Percentiles rank a stretch among this genome's conserved stretches.
Evolutionary conservation across 768 basidiomycete species (phyloP).

Genomic region (Hebeloma cylindrosporum): DNA sequence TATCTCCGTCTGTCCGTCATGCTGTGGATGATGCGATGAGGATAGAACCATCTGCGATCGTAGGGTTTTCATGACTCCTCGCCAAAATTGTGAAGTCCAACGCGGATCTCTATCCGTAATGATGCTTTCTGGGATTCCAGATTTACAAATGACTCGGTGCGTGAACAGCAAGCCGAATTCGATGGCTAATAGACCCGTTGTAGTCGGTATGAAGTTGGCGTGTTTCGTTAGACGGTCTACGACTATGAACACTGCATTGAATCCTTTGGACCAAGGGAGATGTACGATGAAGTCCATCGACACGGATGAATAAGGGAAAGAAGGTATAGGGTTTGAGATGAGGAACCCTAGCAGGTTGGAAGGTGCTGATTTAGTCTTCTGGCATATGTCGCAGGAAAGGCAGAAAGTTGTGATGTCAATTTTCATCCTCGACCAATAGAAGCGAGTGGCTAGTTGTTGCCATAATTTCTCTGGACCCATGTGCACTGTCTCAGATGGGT

Average conservation of each 20-base stretch:
- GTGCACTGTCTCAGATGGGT: slow-evolving; percentile 15
- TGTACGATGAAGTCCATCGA: slow-evolving; percentile 37
- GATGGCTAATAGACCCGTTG: slow-evolving; percentile 19
- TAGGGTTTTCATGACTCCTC: slow-evolving; percentile 27
- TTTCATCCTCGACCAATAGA: slow-evolving; percentile 11
- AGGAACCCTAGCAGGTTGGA: slow-evolving; percentile 23
- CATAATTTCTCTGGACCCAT: slow-evolving; percentile 9
- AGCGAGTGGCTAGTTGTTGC: slow-evolving; percentile 3
- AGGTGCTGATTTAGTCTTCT: slow-evolving; percentile 31
- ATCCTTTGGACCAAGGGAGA: slow-evolving; percentile 31
- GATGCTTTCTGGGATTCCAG: slow-evolving; percentile 27
- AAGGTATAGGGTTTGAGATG: slow-evolving; percentile 20
- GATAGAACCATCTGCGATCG: slow-evolving; percentile 34
- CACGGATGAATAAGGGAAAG: slow-evolving; percentile 30
- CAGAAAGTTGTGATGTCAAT: slow-evolving; percentile 14
- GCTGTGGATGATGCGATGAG: slow-evolving; percentile 44
- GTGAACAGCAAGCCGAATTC: slow-evolving; percentile 18
- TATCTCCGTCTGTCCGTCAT: slow-evolving; percentile 29
- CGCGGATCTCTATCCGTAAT: slow-evolving; percentile 29
- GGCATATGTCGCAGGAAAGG: slow-evolving; percentile 27
- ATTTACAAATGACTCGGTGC: slow-evolving; percentile 24
- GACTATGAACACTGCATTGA: slow-evolving; percentile 35
- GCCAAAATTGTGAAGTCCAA: slow-evolving; percentile 34
- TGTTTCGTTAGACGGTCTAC: slow-evolving; percentile 22
- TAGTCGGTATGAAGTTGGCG: slow-evolving; percentile 20